phyloP scores from a whole-genome alignment of 176 grass and related monocot genomes.

The Ensete ventricosum region DNA sequence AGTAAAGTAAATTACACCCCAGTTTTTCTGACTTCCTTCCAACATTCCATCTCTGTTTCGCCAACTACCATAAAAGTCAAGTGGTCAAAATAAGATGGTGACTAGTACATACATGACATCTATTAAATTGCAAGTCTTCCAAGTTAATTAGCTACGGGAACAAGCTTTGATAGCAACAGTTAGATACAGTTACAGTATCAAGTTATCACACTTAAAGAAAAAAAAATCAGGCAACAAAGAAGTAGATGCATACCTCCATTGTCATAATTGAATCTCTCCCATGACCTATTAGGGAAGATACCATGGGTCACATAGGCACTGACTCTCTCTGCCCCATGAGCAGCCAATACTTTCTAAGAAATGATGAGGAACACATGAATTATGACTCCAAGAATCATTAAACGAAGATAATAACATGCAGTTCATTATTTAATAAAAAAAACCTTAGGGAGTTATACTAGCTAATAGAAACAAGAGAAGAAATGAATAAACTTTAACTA shows the following conservation, averaged over 20 bases:
- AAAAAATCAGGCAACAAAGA: neutral
- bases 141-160: neutral
- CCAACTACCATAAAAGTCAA: no score
- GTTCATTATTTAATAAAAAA: neutral
- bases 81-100: no score
- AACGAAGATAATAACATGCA: no score
- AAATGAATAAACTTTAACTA: neutral
- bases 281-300: slow-evolving; percentile 74
- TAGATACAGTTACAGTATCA: neutral
- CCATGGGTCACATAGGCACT: slow-evolving; percentile 97
- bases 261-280: slow-evolving; percentile 45
- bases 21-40: no score
- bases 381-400: neutral
- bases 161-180: neutral
- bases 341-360: slow-evolving; percentile 35
- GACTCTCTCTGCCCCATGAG: slow-evolving; percentile 69
- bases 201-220: neutral
- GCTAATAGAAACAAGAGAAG: neutral
- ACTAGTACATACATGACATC: no score
- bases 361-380: neutral
- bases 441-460: neutral
- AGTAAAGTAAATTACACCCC: no score
- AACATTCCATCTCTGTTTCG: no score
- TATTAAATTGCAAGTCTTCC: no score
- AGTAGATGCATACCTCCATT: slow-evolving; percentile 51